Evolutionary conservation across 1,284 basidiomycete species (phyloP).

Genomic region (Earliella scabrosa): DNA sequence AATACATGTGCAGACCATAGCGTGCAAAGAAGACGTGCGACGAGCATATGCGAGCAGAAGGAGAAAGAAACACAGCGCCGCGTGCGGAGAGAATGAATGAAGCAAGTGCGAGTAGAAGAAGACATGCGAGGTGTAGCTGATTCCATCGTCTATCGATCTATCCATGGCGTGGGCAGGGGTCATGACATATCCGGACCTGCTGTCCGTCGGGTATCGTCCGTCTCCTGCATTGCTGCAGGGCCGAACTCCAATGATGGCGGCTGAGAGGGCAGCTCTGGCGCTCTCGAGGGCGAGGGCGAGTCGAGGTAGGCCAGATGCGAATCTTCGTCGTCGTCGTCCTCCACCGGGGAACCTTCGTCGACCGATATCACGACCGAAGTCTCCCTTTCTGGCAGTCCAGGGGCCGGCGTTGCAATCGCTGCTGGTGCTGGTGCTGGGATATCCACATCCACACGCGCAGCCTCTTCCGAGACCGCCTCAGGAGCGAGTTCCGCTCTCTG

Average conservation of each 20-base stretch:
- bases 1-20: constrained; percentile 10
- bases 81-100: neutral
- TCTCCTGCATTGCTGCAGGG: neutral
- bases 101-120: neutral
- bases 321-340: neutral
- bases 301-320: constrained; percentile 10
- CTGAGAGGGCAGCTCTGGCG: neutral
- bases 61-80: neutral
- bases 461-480: no score
- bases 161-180: neutral
- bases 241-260: neutral
- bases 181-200: neutral
- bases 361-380: constrained; percentile 10
- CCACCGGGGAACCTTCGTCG: neutral
- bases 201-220: constrained; percentile 6
- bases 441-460: no score
- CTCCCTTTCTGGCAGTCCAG: neutral
- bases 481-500: neutral
- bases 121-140: neutral
- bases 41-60: neutral
- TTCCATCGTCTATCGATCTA: constrained; percentile 2
- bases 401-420: neutral
- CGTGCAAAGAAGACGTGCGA: neutral
- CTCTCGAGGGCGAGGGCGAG: neutral
- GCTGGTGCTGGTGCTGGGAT: no score